These are phyloP conservation scores for Spongiforma sp. DNA, from an alignment of 1,284 basidiomycete species.

Conservation along the genomic window DNA sequence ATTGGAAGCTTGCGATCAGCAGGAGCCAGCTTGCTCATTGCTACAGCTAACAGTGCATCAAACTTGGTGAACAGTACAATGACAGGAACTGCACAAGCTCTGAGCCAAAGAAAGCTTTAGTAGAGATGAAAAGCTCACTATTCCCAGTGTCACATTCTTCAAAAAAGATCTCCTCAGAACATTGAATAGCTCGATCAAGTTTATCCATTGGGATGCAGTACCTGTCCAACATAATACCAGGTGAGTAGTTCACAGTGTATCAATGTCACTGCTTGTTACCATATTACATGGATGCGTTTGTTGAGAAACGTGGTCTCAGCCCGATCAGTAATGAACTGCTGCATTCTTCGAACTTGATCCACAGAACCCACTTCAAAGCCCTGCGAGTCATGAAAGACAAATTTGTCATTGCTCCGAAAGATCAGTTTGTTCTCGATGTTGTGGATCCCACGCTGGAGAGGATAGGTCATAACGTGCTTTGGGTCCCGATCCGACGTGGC, in stretches of 20 bases:
- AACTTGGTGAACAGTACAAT: neutral
- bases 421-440: too few relatives aligned
- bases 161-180: neutral
- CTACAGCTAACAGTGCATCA: neutral
- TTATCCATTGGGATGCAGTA: neutral
- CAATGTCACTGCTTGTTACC: neutral
- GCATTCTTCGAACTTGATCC: fast-evolving
- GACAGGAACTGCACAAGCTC: neutral
- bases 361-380: neutral
- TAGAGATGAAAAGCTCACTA: neutral
- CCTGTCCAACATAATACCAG: neutral
- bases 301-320: neutral
- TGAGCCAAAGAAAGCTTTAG: neutral
- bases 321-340: neutral
- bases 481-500: too few relatives aligned
- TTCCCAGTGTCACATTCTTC: neutral
- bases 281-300: neutral
- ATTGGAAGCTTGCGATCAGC: neutral
- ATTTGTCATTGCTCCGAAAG: neutral
- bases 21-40: neutral
- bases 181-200: neutral
- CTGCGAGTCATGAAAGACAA: neutral
- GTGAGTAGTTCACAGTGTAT: neutral
- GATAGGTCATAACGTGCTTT: too few relatives aligned
- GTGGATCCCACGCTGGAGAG: too few relatives aligned